A percentile compares a stretch with the other conserved stretches of the same genome.
Conservation (phyloP, 2,329 filamentous ascomycete genomes). For the Fusarium avenaceum region DNA sequence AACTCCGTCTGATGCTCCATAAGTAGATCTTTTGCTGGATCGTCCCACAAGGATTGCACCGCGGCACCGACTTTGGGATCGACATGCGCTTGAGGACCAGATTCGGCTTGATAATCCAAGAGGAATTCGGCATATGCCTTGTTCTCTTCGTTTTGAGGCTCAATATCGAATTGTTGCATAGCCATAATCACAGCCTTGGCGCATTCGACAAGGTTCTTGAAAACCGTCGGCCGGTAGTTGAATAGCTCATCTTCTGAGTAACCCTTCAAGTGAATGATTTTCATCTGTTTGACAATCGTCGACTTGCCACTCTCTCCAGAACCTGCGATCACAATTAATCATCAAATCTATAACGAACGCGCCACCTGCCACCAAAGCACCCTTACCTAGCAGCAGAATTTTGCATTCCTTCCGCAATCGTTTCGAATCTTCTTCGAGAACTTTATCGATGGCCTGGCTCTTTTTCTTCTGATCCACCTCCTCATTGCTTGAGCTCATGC, state of each 20-base stretch:
- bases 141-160: conserved; percentile 79
- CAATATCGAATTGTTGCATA: conserved; percentile 91
- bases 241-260: conserved; percentile 95
- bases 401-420: conserved; percentile 98
- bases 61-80: conserved; percentile 85
- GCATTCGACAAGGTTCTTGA: conserved; percentile 98
- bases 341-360: conserved; percentile 1
- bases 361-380: conserved; percentile 23
- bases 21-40: conserved; percentile 83
- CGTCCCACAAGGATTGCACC: conserved; percentile 89
- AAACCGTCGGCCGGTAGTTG: conserved; percentile 95
- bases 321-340: conserved; percentile 67
- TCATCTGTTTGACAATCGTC: conserved; percentile 99
- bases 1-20: conserved; percentile 98
- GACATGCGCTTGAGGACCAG: conserved; percentile 87
- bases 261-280: conserved; percentile 98
- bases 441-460: conserved; percentile 95
- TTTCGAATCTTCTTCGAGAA: conserved; percentile 93
- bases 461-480: conserved; percentile 95
- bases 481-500: conserved; percentile 89
- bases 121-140: conserved; percentile 83
- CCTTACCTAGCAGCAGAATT: conserved; percentile 90
- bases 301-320: conserved; percentile 99
- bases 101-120: conserved; percentile 88
- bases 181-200: conserved; percentile 92